phyloP scores from a whole-genome alignment of 176 grass and related monocot genomes.

The Triticum timopheevii region DNA sequence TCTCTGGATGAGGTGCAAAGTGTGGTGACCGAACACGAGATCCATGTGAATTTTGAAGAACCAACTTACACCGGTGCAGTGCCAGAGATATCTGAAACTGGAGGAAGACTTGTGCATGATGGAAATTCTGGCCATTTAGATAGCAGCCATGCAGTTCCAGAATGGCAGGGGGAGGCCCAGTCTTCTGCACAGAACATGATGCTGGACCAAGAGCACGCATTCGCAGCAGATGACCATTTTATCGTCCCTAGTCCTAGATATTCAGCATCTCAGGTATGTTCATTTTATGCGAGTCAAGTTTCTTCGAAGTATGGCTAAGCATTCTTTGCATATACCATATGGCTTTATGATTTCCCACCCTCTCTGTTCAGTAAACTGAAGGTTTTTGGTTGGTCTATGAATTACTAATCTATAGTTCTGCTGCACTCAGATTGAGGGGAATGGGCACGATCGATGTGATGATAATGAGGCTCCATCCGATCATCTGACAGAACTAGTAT shows the following conservation, averaged over 20 bases:
- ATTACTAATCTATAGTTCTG: not conserved
- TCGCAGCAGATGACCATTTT: not conserved
- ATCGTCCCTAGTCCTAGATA: not conserved
- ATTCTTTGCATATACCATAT: not conserved
- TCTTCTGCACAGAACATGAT: not conserved
- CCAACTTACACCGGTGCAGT: constrained; percentile 26
- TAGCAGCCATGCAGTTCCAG: constrained; percentile 1
- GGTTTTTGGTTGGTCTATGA: not conserved
- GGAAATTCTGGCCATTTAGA: not conserved
- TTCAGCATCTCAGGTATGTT: constrained; percentile 32
- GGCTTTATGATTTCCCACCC: not conserved
- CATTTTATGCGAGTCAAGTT: constrained; percentile 1
- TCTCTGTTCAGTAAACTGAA: not conserved
- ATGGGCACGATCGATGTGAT: not conserved
- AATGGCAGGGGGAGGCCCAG: not conserved
- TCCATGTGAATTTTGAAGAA: constrained; percentile 75
- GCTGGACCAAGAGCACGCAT: constrained; percentile 22
- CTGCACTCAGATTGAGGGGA: not conserved
- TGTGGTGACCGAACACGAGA: constrained; percentile 48
- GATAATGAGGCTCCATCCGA: not conserved
- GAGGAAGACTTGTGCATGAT: constrained; percentile 27
- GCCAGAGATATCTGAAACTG: constrained; percentile 25
- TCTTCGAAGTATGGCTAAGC: not conserved
- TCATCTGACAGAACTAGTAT: not conserved
- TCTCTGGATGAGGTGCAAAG: constrained; percentile 24